Conservation (phyloP, 2,329 filamentous ascomycete genomes). For the Penicillium verrucosum region DNA sequence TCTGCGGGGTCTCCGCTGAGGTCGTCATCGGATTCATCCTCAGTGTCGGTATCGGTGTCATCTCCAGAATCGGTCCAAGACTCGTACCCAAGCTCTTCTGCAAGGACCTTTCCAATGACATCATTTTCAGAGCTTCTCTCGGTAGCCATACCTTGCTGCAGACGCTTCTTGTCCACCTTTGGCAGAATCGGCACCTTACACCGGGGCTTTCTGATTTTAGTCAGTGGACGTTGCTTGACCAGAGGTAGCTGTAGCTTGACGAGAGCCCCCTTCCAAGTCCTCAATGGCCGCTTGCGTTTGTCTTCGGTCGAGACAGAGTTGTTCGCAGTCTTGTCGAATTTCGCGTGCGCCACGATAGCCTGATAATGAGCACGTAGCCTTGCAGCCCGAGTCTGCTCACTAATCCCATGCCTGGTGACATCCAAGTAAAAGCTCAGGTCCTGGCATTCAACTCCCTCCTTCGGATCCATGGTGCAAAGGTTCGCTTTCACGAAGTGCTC, state of each 20-base stretch:
- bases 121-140: neutral
- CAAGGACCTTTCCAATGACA: neutral
- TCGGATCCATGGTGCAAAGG: constrained; percentile 15
- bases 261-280: neutral
- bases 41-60: neutral
- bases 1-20: neutral
- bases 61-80: neutral
- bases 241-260: neutral
- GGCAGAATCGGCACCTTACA: neutral
- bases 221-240: neutral
- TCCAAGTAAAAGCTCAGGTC: constrained; percentile 11
- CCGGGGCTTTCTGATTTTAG: neutral
- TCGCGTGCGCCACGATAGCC: neutral
- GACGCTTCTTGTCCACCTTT: neutral
- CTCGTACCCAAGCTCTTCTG: constrained; percentile 1
- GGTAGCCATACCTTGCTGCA: neutral
- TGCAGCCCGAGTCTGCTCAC: neutral
- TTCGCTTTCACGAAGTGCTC: constrained; percentile 17
- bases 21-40: neutral
- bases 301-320: neutral
- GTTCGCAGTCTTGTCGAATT: neutral
- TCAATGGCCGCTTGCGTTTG: neutral
- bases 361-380: neutral
- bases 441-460: constrained; percentile 16
- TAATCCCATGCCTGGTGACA: constrained; percentile 1